Base-by-base conservation (phyloP, 169 alveolate genomes). In the Plasmodium chabaudi region DNA sequence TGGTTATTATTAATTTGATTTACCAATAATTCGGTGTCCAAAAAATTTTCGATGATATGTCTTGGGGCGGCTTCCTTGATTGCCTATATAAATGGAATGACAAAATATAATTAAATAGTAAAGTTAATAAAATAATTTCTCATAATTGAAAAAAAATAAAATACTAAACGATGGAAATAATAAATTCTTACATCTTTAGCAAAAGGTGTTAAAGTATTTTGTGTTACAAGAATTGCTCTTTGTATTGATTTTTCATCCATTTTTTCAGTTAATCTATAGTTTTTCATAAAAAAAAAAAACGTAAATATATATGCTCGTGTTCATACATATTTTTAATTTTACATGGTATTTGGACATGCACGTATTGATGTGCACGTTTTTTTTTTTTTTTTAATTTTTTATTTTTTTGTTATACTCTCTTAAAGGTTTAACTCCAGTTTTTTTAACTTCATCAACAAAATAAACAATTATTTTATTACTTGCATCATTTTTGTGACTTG, bases 341-440 rank as follows among this genome's bases (percentile, higher is more conserved):
- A 69, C n/a, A 59, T 61, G 19, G 12, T 15, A 13, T 42, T 42
- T 46, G 69, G 13, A 23, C 34, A 51, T 71, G 42, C 17, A 63
- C 56, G 5, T 34, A 23, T n/a, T 39, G 42, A 55, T 34, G 27
- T 19, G 47, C 21, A n/a, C 56, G 21, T 5, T 27, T 10, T 53
- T n/a, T 21, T 53, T n/a, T 21, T 21, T 21, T 57, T 17, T 56
- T n/a, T 34, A 47, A 9, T 5, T 57, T 15, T 65, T 63, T 46
- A 51, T 61, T 25, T 34, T 34, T 63, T 51, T 68, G 57, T 34
- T 88, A 56, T 71, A 95, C 98, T 95, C 98, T 87, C 98, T 94
- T 72, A 97, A 95, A 2, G 99, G 98, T 79, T 96, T 96, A 39
- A 97, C 99, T 9, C 99, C 99, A 7, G 98, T 96, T 70, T 96